Conservation (phyloP, 192 early-diverging fungal species). For the Spinellus fusiger region DNA sequence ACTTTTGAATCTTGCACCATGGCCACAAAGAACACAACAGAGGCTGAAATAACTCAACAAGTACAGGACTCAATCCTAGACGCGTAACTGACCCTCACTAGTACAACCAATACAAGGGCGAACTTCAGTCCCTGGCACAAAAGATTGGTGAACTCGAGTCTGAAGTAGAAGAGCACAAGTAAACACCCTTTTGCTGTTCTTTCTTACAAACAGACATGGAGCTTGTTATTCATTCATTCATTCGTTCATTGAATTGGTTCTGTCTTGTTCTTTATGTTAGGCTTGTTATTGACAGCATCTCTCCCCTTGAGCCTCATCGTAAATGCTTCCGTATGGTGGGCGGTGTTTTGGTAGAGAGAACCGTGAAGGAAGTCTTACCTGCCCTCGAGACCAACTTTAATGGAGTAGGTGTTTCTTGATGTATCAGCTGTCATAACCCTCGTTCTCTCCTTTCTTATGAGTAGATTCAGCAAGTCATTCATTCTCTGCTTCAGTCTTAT, state of each 20-base stretch:
- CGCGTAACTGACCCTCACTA: not conserved
- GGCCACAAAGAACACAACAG: constrained; percentile 6
- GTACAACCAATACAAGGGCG: constrained; percentile 68
- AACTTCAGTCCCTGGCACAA: constrained; percentile 77
- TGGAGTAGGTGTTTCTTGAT: constrained; percentile 46
- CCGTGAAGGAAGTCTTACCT: constrained; percentile 87
- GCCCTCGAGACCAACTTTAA: constrained; percentile 81
- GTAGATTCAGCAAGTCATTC: constrained; percentile 72
- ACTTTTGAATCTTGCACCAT: too few relatives aligned
- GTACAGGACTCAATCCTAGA: not conserved
- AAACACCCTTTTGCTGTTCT: constrained; percentile 1
- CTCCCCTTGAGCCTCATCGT: constrained; percentile 69
- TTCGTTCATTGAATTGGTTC: not conserved
- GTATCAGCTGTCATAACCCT: not conserved
- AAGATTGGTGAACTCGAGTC: constrained; percentile 94
- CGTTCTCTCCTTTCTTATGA: not conserved
- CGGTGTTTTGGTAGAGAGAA: constrained; percentile 90
- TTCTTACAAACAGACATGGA: not conserved
- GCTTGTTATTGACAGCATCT: constrained; percentile 91
- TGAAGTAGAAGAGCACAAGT: constrained; percentile 93
- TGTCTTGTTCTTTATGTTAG: constrained; percentile 26
- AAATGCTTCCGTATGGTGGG: constrained; percentile 93
- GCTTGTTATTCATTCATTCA: too few relatives aligned
- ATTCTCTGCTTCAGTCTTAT: constrained; percentile 71
- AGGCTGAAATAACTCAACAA: constrained; percentile 17